Conservation (phyloP, 2,329 filamentous ascomycete species). For the Colletotrichum orbiculare region DNA sequence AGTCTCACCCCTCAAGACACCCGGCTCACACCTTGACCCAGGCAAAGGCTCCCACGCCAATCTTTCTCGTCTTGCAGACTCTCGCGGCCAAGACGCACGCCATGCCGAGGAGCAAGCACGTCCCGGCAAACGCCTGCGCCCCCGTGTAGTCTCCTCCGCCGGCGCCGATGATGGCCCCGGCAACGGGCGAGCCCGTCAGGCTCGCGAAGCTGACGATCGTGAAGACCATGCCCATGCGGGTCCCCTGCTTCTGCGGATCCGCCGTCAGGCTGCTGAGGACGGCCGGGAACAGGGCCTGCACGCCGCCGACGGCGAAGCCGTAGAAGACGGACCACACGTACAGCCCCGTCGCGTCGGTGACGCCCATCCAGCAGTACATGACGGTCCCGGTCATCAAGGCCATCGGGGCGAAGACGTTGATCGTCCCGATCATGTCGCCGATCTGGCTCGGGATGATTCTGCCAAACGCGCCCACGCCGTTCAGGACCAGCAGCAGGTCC, state of each 20-base stretch:
- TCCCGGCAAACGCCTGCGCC: slow-evolving; percentile 39
- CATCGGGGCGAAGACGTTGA: slow-evolving; percentile 61
- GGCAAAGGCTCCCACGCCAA: slow-evolving; percentile 13
- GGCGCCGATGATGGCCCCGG: slow-evolving; percentile 45
- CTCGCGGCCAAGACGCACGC: slow-evolving; percentile 34
- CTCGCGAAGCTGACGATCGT: slow-evolving; percentile 54
- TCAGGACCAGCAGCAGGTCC: slow-evolving; percentile 61
- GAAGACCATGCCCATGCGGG: slow-evolving; percentile 56
- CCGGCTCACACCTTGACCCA: slow-evolving; percentile 14
- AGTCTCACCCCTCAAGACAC: no score
- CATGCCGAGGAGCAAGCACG: slow-evolving; percentile 33
- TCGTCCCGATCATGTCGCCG: slow-evolving; percentile 60
- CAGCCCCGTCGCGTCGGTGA: slow-evolving; percentile 40
- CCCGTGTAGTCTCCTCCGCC: slow-evolving; percentile 39
- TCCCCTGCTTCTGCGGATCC: slow-evolving; percentile 54
- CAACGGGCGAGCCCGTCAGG: slow-evolving; percentile 53
- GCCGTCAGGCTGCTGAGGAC: slow-evolving; percentile 52
- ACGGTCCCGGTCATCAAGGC: slow-evolving; percentile 40
- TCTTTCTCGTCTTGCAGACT: slow-evolving; percentile 31
- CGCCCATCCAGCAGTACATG: slow-evolving; percentile 46
- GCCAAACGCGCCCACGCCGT: slow-evolving; percentile 62
- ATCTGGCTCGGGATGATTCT: slow-evolving; percentile 60
- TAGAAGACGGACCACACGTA: slow-evolving; percentile 45
- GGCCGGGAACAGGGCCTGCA: slow-evolving; percentile 48
- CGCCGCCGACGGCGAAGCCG: slow-evolving; percentile 42